These are phyloP conservation scores for Pseudopyricularia cyperi DNA, from an alignment of 2,329 filamentous ascomycete genomes.

Conservation along the genomic window DNA sequence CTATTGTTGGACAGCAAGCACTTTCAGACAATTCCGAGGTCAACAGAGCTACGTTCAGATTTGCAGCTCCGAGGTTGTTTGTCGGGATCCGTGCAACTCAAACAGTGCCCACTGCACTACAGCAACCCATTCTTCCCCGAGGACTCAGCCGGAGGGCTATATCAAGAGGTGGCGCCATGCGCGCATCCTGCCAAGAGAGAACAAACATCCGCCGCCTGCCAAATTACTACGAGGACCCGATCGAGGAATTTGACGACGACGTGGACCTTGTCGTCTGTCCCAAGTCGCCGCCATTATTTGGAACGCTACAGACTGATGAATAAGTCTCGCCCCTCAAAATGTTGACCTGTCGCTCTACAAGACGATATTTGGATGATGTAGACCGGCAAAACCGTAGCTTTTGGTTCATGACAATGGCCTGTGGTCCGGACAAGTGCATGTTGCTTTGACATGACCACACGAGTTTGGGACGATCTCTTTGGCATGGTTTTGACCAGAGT, in stretches of 20 bases:
- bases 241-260: constrained; percentile 15
- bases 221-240: constrained; percentile 16
- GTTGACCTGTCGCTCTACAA: no score
- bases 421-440: no score
- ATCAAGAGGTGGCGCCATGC: neutral
- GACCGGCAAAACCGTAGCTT: neutral
- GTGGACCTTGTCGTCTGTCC: neutral
- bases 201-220: constrained; percentile 16
- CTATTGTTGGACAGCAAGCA: neutral
- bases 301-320: constrained; percentile 12
- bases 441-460: no score
- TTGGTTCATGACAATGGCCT: no score
- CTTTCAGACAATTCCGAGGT: constrained; percentile 3
- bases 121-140: neutral
- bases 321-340: no score
- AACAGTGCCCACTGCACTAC: neutral
- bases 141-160: constrained; percentile 7
- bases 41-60: constrained; percentile 10
- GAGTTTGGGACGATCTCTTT: no score
- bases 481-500: no score
- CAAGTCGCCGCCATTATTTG: constrained; percentile 11
- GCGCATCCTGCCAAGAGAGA: neutral
- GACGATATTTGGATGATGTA: neutral
- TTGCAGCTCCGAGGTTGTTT: constrained; percentile 15
- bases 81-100: constrained; percentile 12